phyloP scores from a whole-genome alignment of 768 basidiomycete species.

The Tylopilus sp. region DNA sequence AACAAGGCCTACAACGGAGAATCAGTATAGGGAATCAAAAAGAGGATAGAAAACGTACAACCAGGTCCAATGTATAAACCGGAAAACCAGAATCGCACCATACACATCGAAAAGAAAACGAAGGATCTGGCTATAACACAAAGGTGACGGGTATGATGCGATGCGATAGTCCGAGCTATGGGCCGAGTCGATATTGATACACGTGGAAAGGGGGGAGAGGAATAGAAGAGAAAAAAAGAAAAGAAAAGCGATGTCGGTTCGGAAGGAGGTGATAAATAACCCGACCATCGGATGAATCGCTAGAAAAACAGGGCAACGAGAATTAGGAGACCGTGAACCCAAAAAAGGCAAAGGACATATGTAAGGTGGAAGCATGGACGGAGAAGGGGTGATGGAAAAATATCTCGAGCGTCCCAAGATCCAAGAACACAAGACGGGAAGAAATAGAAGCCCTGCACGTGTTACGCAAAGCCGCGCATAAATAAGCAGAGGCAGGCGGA shows the following conservation, averaged over 20 bases:
- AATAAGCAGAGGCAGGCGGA: constrained; percentile 30
- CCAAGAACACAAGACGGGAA: constrained; percentile 38
- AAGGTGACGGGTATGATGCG: constrained; percentile 29
- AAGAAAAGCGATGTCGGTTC: constrained; percentile 2
- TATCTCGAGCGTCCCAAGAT: constrained; percentile 36
- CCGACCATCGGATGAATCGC: constrained; percentile 17
- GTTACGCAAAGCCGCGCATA: constrained; percentile 26
- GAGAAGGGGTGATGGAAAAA: constrained; percentile 15
- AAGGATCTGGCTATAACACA: constrained; percentile 23
- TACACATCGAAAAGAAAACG: constrained; percentile 23
- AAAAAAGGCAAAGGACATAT: constrained; percentile 19
- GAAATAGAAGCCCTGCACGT: constrained; percentile 28
- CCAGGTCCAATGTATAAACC: constrained; percentile 27
- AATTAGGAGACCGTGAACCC: constrained; percentile 25
- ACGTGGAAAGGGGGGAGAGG: constrained; percentile 3
- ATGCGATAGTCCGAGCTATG: constrained; percentile 30
- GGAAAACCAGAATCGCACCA: constrained; percentile 34
- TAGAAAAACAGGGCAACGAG: constrained; percentile 25
- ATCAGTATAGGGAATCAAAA: constrained; percentile 8
- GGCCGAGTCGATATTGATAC: constrained; percentile 35
- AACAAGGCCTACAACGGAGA: constrained; percentile 17
- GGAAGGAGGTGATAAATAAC: constrained; percentile 19
- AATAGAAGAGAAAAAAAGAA: not conserved
- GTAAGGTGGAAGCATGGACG: constrained; percentile 14
- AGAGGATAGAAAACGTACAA: constrained; percentile 11